Evolutionary conservation across 2,329 filamentous ascomycete genomes (phyloP), one percentile per base, ranked within the genome.

Genomic region (Monosporascus cannonballus): DNA sequence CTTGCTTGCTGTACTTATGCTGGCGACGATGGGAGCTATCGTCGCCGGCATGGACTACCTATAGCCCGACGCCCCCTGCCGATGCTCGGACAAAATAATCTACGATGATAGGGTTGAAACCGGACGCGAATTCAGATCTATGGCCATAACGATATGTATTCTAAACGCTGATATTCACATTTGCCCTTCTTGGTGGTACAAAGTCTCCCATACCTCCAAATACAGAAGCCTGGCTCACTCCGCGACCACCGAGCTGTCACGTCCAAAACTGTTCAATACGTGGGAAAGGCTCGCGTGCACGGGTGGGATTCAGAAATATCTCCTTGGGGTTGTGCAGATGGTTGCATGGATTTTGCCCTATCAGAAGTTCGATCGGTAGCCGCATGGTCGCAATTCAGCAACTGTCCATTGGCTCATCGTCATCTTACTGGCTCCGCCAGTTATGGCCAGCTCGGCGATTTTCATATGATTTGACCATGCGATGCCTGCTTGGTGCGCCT

Each of bases 341-440:
- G 24, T 46, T 22, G 20, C 24, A 22, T 14, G 42, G 42, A 3
- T 4, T 6, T 46, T 49, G 51, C 51, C 62, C 63, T 67, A 64
- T 64, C 60, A 66, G 54, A 59, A 52, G 52, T 51, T 49, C 55
- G 58, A 55, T 55, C 53, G 53, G 59, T 64, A 67, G 64, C 65
- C 64, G 62, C 65, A 67, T 61, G 57, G 56, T 59, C 56, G 52
- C 56, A 52, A 57, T 61, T 60, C 52, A 52, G 55, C 51, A 54
- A 48, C 24, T 47, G 55, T 47, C 49, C 48, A 66, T 68, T 66
- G 64, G 64, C 30, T 49, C 59, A 56, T 55, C 52, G 56, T 63
- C 58, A 59, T 64, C 63, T 60, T 59, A 51, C 57, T 60, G 61
- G 60, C 63, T 61, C 62, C 62, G 60, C 56, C 54, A 46, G 25